These are phyloP conservation scores for Rutstroemia sp. DNA, from an alignment of 2,329 filamentous ascomycete species.

Conservation along the genomic window DNA sequence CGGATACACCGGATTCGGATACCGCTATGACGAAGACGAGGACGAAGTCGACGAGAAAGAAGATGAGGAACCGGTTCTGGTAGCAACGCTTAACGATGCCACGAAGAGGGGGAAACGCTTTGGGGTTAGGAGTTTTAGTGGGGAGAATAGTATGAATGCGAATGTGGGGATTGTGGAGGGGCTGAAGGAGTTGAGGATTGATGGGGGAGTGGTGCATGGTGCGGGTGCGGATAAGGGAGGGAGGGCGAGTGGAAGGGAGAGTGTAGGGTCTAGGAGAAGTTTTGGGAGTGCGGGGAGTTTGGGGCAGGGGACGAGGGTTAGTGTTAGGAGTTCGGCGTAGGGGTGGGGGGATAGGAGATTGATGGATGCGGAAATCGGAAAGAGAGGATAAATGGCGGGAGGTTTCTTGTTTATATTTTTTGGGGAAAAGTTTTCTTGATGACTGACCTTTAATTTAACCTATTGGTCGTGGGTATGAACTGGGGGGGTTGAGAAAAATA, in stretches of 20 bases:
- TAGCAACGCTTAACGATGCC: background rate
- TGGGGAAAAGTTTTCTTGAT: no score
- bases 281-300: background rate
- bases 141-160: background rate
- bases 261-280: background rate
- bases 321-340: background rate
- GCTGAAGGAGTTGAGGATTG: background rate
- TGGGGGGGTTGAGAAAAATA: no score
- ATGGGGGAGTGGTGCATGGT: background rate
- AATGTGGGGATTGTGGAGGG: background rate
- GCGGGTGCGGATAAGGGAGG: background rate
- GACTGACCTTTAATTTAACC: no score
- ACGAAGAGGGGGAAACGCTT: background rate
- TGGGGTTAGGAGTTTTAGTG: slow-evolving; percentile 2
- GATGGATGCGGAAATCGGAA: no score
- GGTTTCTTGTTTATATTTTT: no score
- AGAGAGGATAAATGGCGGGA: no score
- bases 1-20: background rate
- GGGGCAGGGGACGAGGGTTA: background rate
- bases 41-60: background rate
- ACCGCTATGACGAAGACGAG: background rate
- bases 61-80: background rate
- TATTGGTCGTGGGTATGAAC: no score
- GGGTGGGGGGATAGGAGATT: background rate
- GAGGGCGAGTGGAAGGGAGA: background rate